Evolutionary conservation across 2,329 filamentous ascomycete genomes (phyloP).

Genomic region (Penicillium nordicum): DNA sequence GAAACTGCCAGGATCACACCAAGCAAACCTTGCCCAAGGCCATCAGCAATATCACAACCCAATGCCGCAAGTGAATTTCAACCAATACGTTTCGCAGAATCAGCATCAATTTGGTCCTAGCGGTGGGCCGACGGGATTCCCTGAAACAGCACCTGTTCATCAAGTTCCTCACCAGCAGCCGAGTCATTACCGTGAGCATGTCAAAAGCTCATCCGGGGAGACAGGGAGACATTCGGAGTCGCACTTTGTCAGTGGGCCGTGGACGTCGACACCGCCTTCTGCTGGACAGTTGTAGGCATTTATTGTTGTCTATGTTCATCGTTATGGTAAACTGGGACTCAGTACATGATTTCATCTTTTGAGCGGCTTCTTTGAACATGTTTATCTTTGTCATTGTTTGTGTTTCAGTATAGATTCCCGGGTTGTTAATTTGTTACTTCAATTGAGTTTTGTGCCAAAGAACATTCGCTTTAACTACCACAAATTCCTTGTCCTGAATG

Average conservation of each 20-base stretch:
- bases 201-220: neutral
- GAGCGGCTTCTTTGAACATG: neutral
- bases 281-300: conserved; percentile 1
- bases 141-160: neutral
- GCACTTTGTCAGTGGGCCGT: conserved; percentile 33
- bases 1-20: conserved; percentile 3
- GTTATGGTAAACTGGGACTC: neutral
- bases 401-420: conserved; percentile 3
- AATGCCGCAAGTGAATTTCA: conserved; percentile 4
- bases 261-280: conserved; percentile 18
- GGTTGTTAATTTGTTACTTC: neutral
- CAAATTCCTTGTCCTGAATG: neutral
- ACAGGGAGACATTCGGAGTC: conserved; percentile 18
- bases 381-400: neutral
- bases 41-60: conserved; percentile 14
- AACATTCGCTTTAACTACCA: neutral
- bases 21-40: neutral
- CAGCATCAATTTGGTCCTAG: conserved; percentile 1
- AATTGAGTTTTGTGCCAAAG: neutral
- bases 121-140: neutral
- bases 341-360: neutral
- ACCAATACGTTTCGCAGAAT: conserved; percentile 13
- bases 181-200: neutral
- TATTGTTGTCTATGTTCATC: neutral
- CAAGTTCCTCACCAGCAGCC: conserved; percentile 1